Percentiles rank a stretch among this genome's conserved stretches.
phyloP scores from a whole-genome alignment of 108 stramenopile species.

The Epithemia pelagica region DNA sequence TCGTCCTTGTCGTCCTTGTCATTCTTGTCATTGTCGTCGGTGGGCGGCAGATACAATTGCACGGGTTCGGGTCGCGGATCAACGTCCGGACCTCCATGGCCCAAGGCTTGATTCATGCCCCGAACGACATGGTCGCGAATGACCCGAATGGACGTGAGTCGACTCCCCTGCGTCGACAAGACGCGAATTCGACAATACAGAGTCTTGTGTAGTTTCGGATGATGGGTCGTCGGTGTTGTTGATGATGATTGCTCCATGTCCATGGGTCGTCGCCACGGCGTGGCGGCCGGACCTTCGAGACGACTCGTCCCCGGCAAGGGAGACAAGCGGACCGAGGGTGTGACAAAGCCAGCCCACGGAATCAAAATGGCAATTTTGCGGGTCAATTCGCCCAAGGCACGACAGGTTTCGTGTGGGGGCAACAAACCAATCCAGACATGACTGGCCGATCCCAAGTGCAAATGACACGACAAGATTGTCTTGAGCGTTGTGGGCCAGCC shows the following conservation, averaged over 20 bases:
- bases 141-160: neutral
- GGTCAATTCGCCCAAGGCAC: constrained; percentile 54
- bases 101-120: neutral
- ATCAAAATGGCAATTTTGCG: constrained; percentile 25
- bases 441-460: constrained; percentile 57
- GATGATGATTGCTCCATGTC: neutral
- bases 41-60: neutral
- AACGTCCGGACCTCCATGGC: neutral
- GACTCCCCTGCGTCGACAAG: neutral
- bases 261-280: neutral
- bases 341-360: neutral
- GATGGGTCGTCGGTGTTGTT: neutral
- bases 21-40: neutral
- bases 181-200: neutral
- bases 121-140: neutral
- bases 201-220: neutral
- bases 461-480: constrained; percentile 39
- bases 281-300: neutral
- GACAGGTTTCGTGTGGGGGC: constrained; percentile 38
- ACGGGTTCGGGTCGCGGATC: neutral
- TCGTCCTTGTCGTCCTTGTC: neutral
- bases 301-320: too few relatives aligned
- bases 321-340: neutral
- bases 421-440: constrained; percentile 39
- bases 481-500: constrained; percentile 21